Evolutionary conservation across 2,329 filamentous ascomycete species (phyloP), one percentile per base, ranked within the genome.

Genomic region (Aspergillus neoniger): DNA sequence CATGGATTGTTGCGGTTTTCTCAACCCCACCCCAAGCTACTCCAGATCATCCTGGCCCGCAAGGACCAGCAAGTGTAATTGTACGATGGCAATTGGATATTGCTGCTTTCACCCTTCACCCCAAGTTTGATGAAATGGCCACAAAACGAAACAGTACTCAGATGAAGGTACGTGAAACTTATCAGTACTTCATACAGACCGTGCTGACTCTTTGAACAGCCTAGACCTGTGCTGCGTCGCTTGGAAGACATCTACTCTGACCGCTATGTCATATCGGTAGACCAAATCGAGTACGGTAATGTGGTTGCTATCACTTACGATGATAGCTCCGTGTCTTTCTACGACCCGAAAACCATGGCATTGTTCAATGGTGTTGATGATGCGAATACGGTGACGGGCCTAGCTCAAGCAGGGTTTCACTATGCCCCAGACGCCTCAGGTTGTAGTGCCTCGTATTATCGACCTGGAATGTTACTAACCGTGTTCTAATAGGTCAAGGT

Each of bases 71-170:
- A 67, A 96, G 88, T 66, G 85, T 93, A 43, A 82, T 98, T 63
- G 88, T 92, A 64, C 85, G 90, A 63, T 98, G 94, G 94, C 89
- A 95, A 67, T 74, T 94, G 9, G 82, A 84, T 32, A 86, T 90
- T 32, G 82, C 86, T 51, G 77, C 83, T n/a, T 86, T 89, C 64
- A 82, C 79, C 9, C 78, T 96, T 7, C 90, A 95, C 71, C 79
- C 88, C 2, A 89, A 89, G 12, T 94, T 96, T 72, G 89, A 92
- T 65, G 89, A 93, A 67, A 81, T 95, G 25, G 86, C 87, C 7
- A 82, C 83, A 47, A 86, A 89, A 67, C 86, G 86, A 69, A 86
- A 85, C 69, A 85, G 82, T 61, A 74, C 75, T 50, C 70, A 78
- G 63, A 43, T 71, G 30, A 75, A 76, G 68, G 73, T 79, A 75